A percentile compares a stretch with the other conserved stretches of the same genome.
phyloP scores from a whole-genome alignment of 352 stramenopile species.

The Aphanomyces invadans region DNA sequence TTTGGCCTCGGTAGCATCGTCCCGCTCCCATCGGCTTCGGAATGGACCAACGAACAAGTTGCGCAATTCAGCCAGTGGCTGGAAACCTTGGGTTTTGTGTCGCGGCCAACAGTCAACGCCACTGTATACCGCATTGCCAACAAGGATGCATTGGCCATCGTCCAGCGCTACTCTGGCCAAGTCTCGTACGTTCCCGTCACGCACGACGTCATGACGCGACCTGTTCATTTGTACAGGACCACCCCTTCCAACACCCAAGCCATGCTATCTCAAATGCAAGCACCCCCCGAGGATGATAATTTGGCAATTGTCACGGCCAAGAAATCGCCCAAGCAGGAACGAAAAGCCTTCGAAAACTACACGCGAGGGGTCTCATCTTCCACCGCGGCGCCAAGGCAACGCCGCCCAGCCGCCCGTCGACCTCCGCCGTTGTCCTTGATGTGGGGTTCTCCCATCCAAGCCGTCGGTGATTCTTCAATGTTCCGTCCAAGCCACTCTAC shows the following conservation, averaged over 20 bases:
- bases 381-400: background rate
- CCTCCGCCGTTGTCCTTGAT: constrained; percentile 1
- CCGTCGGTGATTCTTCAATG: background rate
- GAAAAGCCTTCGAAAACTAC: background rate
- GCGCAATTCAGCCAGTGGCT: constrained; percentile 39
- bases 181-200: background rate
- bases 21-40: constrained; percentile 33
- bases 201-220: too few relatives aligned
- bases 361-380: background rate
- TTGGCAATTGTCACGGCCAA: background rate
- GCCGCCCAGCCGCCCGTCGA: background rate
- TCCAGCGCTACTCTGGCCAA: constrained; percentile 19
- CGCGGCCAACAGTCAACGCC: constrained; percentile 30
- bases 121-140: constrained; percentile 45
- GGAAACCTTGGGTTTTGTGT: constrained; percentile 43
- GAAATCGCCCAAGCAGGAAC: background rate
- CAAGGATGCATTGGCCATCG: constrained; percentile 52
- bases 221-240: background rate
- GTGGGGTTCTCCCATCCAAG: constrained; percentile 7
- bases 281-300: constrained; percentile 2
- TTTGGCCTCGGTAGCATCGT: constrained; percentile 53
- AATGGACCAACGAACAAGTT: constrained; percentile 31
- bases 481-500: background rate
- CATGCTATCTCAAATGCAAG: constrained; percentile 8
- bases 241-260: constrained; percentile 3